These are phyloP conservation scores for Epichloe gansuensis DNA, from an alignment of 2,329 filamentous ascomycete genomes.

Conservation along the genomic window DNA sequence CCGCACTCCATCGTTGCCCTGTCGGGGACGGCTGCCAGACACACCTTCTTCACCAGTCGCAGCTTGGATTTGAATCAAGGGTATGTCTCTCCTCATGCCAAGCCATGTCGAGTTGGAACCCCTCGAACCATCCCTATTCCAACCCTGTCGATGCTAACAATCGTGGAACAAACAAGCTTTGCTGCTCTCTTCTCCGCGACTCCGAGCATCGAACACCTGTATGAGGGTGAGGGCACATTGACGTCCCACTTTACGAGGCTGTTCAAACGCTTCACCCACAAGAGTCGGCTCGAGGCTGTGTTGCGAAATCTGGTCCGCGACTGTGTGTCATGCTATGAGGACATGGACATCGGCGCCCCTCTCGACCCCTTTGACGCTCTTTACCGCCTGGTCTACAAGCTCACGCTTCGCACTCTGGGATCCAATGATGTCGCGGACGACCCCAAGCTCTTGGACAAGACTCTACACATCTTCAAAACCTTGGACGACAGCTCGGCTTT, in stretches of 20 bases:
- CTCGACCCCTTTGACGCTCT: constrained; percentile 42
- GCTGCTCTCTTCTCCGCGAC: constrained; percentile 19
- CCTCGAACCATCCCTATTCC: no score
- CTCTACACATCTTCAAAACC: constrained; percentile 31
- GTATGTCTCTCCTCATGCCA: constrained; percentile 13
- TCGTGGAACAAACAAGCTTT: constrained; percentile 12
- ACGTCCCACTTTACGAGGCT: constrained; percentile 14
- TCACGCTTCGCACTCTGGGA: constrained; percentile 46
- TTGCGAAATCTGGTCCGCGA: constrained; percentile 33
- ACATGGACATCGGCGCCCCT: not conserved
- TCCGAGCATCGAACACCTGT: constrained; percentile 12
- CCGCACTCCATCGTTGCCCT: constrained; percentile 31
- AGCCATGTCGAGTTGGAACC: no score
- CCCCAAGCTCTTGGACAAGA: constrained; percentile 26
- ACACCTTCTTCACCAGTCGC: constrained; percentile 32
- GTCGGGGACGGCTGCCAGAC: constrained; percentile 28
- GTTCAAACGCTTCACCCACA: constrained; percentile 24
- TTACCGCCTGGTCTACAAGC: constrained; percentile 39
- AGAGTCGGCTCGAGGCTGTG: constrained; percentile 24
- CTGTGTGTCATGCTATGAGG: constrained; percentile 10
- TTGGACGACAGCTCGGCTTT: constrained; percentile 33
- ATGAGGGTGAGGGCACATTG: constrained; percentile 12
- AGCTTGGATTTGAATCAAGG: constrained; percentile 31
- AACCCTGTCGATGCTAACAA: no score
- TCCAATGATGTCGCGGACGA: constrained; percentile 40